Evolutionary conservation across 2,329 filamentous ascomycete species (phyloP), one percentile per base, ranked within the genome.

Genomic region (Seiridium unicorne): DNA sequence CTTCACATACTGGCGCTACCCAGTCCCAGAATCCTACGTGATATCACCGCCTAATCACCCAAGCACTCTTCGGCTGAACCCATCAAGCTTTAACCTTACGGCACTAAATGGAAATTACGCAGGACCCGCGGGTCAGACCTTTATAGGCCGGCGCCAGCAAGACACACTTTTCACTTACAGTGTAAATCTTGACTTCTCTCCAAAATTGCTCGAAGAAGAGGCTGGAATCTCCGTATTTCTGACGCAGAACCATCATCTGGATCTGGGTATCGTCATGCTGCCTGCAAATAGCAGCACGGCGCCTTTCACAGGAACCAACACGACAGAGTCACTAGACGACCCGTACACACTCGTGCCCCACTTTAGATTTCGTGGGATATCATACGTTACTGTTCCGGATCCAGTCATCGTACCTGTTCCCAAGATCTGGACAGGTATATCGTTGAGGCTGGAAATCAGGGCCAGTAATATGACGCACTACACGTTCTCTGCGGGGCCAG

Each of bases 1-100:
- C 65, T 83, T 88, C 63, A 77, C 83, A 1, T 76, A 84, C 74
- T 86, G 84, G 76, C 77, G 86, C 3, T 82, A 78, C 9, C 84
- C 84, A 1, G 73, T 77, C 36, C 65, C 74, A 0, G 71, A 69
- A 55, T 76, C 73, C 61, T 88, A 79, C 73, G 73, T 68, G 1
- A 63, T 81, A 13, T 86, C 80, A 0, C 76, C 76, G 0, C 66
- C 63, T 0, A 76, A 70, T 0, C 76, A 80, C 56, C 71, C 74
- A 0, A 72, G 80, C 62, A 76, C 76, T 0, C 74, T 87, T 0
- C 74, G 75, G 1, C 68, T 88, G 1, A 74, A 63, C 1, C 80
- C 84, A 0, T 84, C 81, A 0, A 72, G 67, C 1, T 72, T 83
- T 1, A 85, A 87, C 63, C 73, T 88, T 3, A 87, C 82, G 1